phyloP scores from a whole-genome alignment of 2,329 filamentous ascomycete genomes.

The Domatiomyces catenatus region DNA sequence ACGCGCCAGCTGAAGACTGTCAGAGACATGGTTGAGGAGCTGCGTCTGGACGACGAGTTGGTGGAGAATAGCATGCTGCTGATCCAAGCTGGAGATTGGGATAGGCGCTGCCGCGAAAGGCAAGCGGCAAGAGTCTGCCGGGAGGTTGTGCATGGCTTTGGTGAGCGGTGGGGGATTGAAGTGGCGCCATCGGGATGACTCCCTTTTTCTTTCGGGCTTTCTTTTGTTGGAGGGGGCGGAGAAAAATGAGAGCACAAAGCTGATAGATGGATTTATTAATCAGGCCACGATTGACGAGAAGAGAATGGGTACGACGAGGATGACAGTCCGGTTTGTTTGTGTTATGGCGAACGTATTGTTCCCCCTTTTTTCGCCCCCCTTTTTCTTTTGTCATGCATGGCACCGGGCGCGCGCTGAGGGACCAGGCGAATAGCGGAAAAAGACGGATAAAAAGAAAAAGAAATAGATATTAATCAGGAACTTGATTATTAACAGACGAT shows the following conservation, averaged over 20 bases:
- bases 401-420: no score
- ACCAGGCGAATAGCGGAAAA: not conserved
- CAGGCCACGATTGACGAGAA: not conserved
- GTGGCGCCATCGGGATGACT: not conserved
- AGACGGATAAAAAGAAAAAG: no score
- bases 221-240: no score
- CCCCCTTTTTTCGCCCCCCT: not conserved
- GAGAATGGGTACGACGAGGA: not conserved
- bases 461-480: not conserved
- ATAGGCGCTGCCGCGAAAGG: slow-evolving; percentile 55
- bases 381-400: not conserved
- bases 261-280: no score
- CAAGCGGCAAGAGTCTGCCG: slow-evolving; percentile 74
- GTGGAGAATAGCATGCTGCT: slow-evolving; percentile 70
- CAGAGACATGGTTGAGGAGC: slow-evolving; percentile 71
- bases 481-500: not conserved
- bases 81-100: slow-evolving; percentile 71
- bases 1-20: slow-evolving; percentile 64
- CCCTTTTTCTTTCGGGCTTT: no score
- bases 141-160: slow-evolving; percentile 83
- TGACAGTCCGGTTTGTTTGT: not conserved
- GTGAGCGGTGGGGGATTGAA: slow-evolving; percentile 27
- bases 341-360: not conserved
- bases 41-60: slow-evolving; percentile 66
- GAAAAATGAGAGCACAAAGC: no score